Evolutionary conservation across 192 early-diverging fungal species (phyloP).

Genomic region (Coemansia sp.): DNA sequence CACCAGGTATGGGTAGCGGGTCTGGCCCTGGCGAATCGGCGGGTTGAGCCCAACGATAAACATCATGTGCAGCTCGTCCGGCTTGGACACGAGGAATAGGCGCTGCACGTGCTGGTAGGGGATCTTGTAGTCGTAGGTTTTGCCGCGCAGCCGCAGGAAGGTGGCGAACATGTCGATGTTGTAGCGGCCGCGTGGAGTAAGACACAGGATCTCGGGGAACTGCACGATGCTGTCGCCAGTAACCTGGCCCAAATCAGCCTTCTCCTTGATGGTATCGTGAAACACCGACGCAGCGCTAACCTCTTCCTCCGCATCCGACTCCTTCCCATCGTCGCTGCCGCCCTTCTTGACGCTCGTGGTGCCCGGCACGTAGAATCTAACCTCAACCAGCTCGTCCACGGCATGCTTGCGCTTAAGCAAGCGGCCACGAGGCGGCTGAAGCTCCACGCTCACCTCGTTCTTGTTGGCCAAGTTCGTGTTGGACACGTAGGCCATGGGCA

Average conservation of each 20-base stretch:
- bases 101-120: constrained; percentile 79
- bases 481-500: constrained; percentile 84
- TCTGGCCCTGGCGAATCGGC: constrained; percentile 95
- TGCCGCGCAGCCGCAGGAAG: constrained; percentile 93
- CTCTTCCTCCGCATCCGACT: constrained; percentile 58
- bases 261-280: constrained; percentile 88
- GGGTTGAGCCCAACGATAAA: constrained; percentile 96
- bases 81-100: constrained; percentile 88
- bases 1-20: constrained; percentile 90
- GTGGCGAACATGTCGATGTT: constrained; percentile 88
- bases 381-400: constrained; percentile 84
- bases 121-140: constrained; percentile 98
- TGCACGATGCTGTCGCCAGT: constrained; percentile 85
- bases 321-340: constrained; percentile 32
- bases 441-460: constrained; percentile 92
- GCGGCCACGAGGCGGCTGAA: constrained; percentile 66
- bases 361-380: constrained; percentile 91
- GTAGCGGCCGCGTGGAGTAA: constrained; percentile 93
- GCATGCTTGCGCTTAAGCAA: constrained; percentile 54
- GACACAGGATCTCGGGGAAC: constrained; percentile 85
- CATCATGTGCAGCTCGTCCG: constrained; percentile 87
- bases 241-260: constrained; percentile 82
- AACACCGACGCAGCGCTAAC: constrained; percentile 70
- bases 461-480: constrained; percentile 81
- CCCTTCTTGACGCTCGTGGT: constrained; percentile 57